Base-by-base conservation (phyloP, 129 eudicot genomes). In the Flaveria robusta region DNA sequence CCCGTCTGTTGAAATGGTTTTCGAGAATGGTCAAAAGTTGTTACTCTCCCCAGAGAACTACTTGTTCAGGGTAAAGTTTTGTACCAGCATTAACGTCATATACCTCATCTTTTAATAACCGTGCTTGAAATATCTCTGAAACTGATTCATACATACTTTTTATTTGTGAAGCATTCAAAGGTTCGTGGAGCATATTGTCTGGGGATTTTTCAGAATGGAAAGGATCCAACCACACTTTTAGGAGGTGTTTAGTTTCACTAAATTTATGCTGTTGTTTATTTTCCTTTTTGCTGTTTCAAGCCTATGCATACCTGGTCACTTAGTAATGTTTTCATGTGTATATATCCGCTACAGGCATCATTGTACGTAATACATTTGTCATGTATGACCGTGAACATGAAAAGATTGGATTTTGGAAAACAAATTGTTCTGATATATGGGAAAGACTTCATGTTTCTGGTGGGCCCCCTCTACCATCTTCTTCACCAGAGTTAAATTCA, bases 361-460 rank as follows among this genome's bases (percentile, higher is more conserved):
- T 95, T 81, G 97, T 91, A 15, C 94, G 97, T 82, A 95, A 95
- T 85, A 91, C 99, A 3, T 91, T 95, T 79, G 97, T 95, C 23
- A 89, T 82, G 68, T 95, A 95, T 82, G 99, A 95, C 70, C 99
- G 99, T 58, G 92, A 89, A 79, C 89, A 91, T 82, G 88, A 87
- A 42, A 89, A 85, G 76, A 83, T 95, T 74, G 99, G 99, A n/a
- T 95, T 95, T 74, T 95, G 96, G 99, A 95, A 95, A 87, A 95
- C 97, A 8, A 95, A 91, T 74, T 95, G 99, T 72, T 91, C 99
- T 26, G 92, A 89, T 39, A 75, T 95, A 83, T 95, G 97, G 97
- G 88, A 83, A 72, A 86, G 83, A 72, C 92, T 95, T 75, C 82
- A 87, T 59, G 68, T 75, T 55, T 46, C 94, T 46, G 80, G 58